Evolutionary conservation across 1,284 basidiomycete genomes (phyloP).

Genomic region (Anthracocystis panici-leucophaei): DNA sequence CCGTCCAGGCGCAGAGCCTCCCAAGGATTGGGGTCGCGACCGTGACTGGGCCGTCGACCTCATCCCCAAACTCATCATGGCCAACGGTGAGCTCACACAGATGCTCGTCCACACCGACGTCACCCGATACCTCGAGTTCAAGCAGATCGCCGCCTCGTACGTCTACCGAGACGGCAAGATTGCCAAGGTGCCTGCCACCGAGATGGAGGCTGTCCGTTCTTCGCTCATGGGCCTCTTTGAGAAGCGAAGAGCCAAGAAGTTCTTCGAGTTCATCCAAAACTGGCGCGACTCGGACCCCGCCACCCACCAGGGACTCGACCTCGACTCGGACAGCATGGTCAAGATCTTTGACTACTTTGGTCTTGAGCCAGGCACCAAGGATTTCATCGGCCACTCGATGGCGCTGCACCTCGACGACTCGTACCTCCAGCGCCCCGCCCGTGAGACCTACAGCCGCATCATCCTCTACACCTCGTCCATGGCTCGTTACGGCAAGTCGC

Average conservation of each 20-base stretch:
- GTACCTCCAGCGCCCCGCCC: slow-evolving; percentile 91
- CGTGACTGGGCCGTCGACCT: slow-evolving; percentile 69
- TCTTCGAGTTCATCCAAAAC: slow-evolving; percentile 95
- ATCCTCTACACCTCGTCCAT: slow-evolving; percentile 97
- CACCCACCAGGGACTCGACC: slow-evolving; percentile 81
- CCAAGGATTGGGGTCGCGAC: slow-evolving; percentile 72
- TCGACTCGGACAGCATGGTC: slow-evolving; percentile 65
- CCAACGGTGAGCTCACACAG: slow-evolving; percentile 95
- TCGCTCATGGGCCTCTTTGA: slow-evolving; percentile 98
- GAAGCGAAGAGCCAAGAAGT: slow-evolving; percentile 97
- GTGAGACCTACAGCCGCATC: slow-evolving; percentile 92
- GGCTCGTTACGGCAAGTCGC: slow-evolving; percentile 99
- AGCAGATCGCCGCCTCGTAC: slow-evolving; percentile 98
- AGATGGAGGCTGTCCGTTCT: slow-evolving; percentile 94
- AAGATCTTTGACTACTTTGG: slow-evolving; percentile 93
- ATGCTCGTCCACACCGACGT: slow-evolving; percentile 99
- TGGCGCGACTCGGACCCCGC: slow-evolving; percentile 94
- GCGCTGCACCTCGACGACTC: slow-evolving; percentile 97
- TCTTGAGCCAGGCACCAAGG: slow-evolving; percentile 95
- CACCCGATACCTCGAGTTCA: slow-evolving; percentile 98
- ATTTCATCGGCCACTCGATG: slow-evolving; percentile 99
- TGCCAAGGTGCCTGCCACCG: slow-evolving; percentile 97
- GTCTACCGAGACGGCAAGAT: slow-evolving; percentile 97
- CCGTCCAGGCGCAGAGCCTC: slow-evolving; percentile 72
- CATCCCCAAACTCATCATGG: slow-evolving; percentile 79